Percentiles rank a stretch among this genome's conserved stretches.
phyloP scores from a whole-genome alignment of 495 filamentous ascomycete species.

The Podospora anserina region DNA sequence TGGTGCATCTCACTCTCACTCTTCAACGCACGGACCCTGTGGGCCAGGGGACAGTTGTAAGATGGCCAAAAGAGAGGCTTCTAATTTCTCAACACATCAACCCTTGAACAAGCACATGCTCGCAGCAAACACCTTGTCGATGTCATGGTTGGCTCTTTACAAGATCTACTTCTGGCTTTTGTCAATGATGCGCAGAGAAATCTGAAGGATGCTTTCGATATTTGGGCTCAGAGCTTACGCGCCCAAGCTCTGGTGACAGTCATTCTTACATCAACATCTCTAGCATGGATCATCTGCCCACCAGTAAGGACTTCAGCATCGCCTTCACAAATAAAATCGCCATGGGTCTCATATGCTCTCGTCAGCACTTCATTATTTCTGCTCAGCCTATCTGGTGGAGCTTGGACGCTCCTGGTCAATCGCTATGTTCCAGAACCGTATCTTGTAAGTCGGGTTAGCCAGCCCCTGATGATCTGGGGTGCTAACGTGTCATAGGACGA shows the following conservation, averaged over 20 bases:
- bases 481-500: slow-evolving; percentile 63
- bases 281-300: neutral
- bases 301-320: neutral
- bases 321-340: neutral
- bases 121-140: neutral
- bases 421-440: slow-evolving; percentile 72
- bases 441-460: slow-evolving; percentile 51
- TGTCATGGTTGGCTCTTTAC: neutral
- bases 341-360: neutral
- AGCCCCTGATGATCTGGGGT: neutral
- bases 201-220: neutral
- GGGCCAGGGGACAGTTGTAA: slow-evolving; percentile 9
- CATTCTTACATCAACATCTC: neutral
- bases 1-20: neutral
- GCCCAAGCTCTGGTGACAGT: neutral
- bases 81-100: neutral
- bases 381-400: neutral
- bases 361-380: neutral
- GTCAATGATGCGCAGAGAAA: neutral
- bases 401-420: slow-evolving; percentile 41
- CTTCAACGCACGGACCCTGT: slow-evolving; percentile 8
- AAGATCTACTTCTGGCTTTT: neutral
- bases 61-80: neutral
- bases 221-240: neutral
- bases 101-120: neutral